Percentiles rank a stretch among this genome's conserved stretches.
Evolutionary conservation across 306 rosid genomes (phyloP).

Genomic region (Acmispon strigosus): DNA sequence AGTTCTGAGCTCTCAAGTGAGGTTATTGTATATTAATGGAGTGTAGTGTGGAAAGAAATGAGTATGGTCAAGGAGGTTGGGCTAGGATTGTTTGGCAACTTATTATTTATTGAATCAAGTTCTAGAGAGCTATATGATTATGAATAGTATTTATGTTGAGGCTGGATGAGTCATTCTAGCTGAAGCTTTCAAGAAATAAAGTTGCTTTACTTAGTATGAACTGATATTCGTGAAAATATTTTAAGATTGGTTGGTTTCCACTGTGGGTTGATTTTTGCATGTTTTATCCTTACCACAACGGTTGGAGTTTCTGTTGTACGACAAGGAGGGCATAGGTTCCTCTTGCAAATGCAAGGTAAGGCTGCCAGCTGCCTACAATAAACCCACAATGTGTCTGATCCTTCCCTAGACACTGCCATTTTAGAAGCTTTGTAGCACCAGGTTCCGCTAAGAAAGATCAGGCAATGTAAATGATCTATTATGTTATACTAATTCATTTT

Average conservation of each 20-base stretch:
- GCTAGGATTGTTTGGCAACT: neutral
- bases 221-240: neutral
- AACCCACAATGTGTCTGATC: no score
- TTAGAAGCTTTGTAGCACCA: no score
- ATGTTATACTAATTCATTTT: neutral
- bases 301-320: no score
- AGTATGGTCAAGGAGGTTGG: neutral
- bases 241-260: neutral
- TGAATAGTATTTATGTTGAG: neutral
- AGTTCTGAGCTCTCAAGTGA: neutral
- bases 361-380: no score
- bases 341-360: no score
- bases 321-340: no score
- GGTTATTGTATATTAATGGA: neutral
- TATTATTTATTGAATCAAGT: neutral
- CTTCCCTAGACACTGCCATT: no score
- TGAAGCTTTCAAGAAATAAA: neutral
- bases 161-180: neutral
- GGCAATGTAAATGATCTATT: neutral
- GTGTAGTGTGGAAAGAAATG: neutral
- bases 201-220: neutral
- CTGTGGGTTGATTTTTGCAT: neutral
- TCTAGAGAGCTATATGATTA: neutral
- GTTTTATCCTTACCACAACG: neutral
- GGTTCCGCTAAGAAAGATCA: neutral